Base-by-base conservation (phyloP, 495 filamentous ascomycete species). In the Penicillium manginii region DNA sequence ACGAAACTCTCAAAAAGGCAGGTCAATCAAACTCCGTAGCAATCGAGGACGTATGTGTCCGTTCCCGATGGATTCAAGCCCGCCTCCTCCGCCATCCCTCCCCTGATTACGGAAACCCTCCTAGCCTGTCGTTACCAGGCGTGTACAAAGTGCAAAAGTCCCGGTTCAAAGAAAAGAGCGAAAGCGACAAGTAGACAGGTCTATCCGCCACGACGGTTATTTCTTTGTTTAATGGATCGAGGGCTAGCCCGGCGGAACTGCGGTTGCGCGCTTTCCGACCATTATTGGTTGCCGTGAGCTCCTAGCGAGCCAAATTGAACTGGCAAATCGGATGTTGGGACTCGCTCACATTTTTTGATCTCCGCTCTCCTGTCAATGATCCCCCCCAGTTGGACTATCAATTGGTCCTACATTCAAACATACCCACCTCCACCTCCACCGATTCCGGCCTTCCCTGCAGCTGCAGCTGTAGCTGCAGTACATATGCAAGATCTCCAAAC, bases 401-500 rank as follows among this genome's bases (percentile, higher is more conserved):
- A 43, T 43, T 43, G 17, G n/a, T 43, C 17, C 15, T 17, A 17
- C 14, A 2, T 11, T 37, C 35, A 8, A 1, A 29, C 26, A 29
- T 29, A 29, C 26, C 26, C 26, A 12, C 15, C 35, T 17, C 39
- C 43, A 22, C 43, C 9, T 47, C 21, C 18, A 19, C 45, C 45
- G 19, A 47, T 39, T 63, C 58, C 47, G 63, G 60, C 47, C 39
- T 53, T 50, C 53, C 60, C 58, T 64, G 63, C 66, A 64, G 40
- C 47, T 60, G 45, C 45, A 29, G 45, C 19, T 12, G 11, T 32
- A 50, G 55, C 52, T 69, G 66, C 66, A 62, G 40, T 51, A 63
- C 55, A 55, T 61, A 59, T 69, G 63, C 63, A 62, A 66, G 66
- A 68, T 68, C 60, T 57, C 52, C 43, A 37, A 57, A 56, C 63